Conservation (phyloP, 805 yeast species). For the Candida palmyrensis region DNA sequence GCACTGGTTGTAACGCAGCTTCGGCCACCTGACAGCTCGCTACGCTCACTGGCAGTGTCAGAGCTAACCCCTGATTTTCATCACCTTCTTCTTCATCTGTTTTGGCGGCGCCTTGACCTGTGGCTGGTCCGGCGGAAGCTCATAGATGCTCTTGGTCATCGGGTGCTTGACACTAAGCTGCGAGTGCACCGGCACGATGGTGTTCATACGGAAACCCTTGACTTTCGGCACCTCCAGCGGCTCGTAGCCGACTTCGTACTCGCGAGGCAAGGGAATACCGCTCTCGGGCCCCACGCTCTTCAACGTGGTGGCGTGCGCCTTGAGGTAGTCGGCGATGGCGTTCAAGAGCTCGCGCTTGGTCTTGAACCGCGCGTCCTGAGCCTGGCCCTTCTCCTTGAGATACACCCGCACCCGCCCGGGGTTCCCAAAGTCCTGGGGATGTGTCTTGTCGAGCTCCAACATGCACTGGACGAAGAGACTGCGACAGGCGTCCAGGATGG, state of each 20-base stretch:
- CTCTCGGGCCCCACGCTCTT: conserved; percentile 44
- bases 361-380: conserved; percentile 23
- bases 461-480: conserved; percentile 36
- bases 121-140: conserved; percentile 42
- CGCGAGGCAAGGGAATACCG: conserved; percentile 63
- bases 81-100: conserved; percentile 51
- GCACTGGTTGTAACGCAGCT: conserved; percentile 1
- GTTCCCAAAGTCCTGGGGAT: conserved; percentile 96
- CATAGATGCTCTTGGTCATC: conserved; percentile 65
- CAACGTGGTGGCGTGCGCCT: conserved; percentile 64
- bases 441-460: conserved; percentile 77
- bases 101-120: conserved; percentile 24
- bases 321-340: conserved; percentile 55
- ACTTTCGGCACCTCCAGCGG: conserved; percentile 68
- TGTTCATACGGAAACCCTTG: conserved; percentile 81
- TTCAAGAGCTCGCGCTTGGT: conserved; percentile 62
- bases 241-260: conserved; percentile 45
- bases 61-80: conserved; percentile 51
- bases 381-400: conserved; percentile 44
- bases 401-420: conserved; percentile 91
- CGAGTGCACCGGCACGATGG: conserved; percentile 84
- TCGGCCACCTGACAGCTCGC: too few relatives aligned
- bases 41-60: background rate
- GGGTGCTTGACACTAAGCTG: conserved; percentile 80
- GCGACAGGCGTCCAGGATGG: conserved; percentile 69